Percentiles rank a stretch among this genome's conserved stretches.
Evolutionary conservation across 2,329 filamentous ascomycete genomes (phyloP).

Genomic region (Arachnomyces sp.): DNA sequence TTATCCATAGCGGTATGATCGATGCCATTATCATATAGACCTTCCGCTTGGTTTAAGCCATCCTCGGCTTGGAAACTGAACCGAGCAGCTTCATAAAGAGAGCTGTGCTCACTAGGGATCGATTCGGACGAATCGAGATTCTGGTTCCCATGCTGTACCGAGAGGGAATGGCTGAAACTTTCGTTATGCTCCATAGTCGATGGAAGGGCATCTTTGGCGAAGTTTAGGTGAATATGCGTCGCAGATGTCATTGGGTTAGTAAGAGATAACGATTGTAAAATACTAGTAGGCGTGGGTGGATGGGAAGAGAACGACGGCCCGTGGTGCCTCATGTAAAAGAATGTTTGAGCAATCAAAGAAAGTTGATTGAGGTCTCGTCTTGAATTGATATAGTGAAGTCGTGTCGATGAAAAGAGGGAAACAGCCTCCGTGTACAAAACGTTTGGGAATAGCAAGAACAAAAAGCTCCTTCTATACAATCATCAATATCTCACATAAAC

Average conservation of each 20-base stretch:
- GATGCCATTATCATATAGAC: constrained; percentile 13
- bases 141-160: constrained; percentile 12
- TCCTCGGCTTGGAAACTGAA: constrained; percentile 22
- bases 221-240: constrained; percentile 5
- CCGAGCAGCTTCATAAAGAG: constrained; percentile 30
- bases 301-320: too few species aligned
- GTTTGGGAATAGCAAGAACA: too few species aligned
- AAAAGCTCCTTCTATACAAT: too few species aligned
- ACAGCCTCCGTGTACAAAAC: too few species aligned
- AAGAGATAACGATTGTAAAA: constrained; percentile 6
- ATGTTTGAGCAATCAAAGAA: too few species aligned
- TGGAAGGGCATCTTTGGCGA: constrained; percentile 4
- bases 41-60: constrained; percentile 5
- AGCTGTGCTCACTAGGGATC: constrained; percentile 27
- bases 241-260: constrained; percentile 1
- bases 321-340: background rate
- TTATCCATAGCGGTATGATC: too few species aligned
- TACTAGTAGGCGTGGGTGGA: constrained; percentile 1
- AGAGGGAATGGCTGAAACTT: constrained; percentile 11
- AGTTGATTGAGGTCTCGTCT: too few species aligned
- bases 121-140: constrained; percentile 24
- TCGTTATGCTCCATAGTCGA: background rate
- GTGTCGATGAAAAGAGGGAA: too few species aligned
- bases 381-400: too few species aligned
- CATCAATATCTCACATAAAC: too few species aligned